Evolutionary conservation across 305 asterid species (phyloP), one percentile per base, ranked within the genome.

Genomic region (Rubia tinctorum): DNA sequence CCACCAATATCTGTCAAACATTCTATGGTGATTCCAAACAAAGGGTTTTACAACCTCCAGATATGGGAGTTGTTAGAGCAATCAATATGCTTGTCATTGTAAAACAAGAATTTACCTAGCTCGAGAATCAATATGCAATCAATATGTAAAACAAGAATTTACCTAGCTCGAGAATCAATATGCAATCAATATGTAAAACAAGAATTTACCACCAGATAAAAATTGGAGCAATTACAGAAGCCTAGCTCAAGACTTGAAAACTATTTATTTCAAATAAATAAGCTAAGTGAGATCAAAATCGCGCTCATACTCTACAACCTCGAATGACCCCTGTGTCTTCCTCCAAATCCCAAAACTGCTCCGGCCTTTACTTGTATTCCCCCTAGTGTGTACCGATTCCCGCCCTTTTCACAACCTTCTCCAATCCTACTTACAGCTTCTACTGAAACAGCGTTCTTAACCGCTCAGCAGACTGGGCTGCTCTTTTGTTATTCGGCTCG

Each of bases 401-500:
- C 30, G 25, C 47, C 27, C 8, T n/a, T 60, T 7, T 37, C 0
- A 7, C 44, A 0, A 20, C 45, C 61, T 61, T 27, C 68, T 42
- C 60, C 72, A 75, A 75, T 73, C 71, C 79, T 70, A 74, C 47
- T 42, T 71, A 61, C 69, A 44, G 71, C 75, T 34, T 77, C 44
- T 87, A 90, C 71, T 40, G 86, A 75, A 86, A 92, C 37, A 27
- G 72, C 74, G 80, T 90, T 87, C 74, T 87, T 73, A 92, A 84
- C 78, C 93, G 83, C 76, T 87, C 90, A 69, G 86, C 75, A 69
- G 96, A 84, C 87, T 81, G 86, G 18, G 96, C 82, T 78, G 99
- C 99, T 85, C 97, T 86, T 82, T 87, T 92, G 70, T 95, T 95
- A 22, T 88, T 92, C 69, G 98, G 99, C 89, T 95, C 98, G 6